These are phyloP conservation scores for Hypomontagnella submonticulosa DNA, from an alignment of 495 filamentous ascomycete species.

Conservation along the genomic window DNA sequence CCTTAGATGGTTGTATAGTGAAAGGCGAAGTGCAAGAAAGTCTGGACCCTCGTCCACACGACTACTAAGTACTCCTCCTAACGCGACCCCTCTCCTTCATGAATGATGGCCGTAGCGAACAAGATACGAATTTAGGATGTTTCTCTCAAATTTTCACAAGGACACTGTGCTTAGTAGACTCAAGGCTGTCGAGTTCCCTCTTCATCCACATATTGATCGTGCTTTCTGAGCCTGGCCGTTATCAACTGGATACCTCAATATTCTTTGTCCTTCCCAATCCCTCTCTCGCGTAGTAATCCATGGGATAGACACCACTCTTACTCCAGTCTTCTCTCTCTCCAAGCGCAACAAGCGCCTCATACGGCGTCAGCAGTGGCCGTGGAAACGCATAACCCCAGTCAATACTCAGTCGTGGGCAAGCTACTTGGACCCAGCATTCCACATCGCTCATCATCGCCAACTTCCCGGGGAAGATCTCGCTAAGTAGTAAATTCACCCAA, in stretches of 20 bases:
- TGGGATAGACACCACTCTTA: slow-evolving; percentile 80
- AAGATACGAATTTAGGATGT: too few relatives aligned
- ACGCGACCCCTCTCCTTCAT: too few relatives aligned
- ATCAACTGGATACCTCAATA: slow-evolving; percentile 34
- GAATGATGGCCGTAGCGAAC: too few relatives aligned
- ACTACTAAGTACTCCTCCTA: too few relatives aligned
- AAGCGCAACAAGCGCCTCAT: slow-evolving; percentile 91
- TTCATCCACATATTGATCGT: too few relatives aligned
- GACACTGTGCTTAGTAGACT: too few relatives aligned
- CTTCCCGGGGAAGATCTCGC: slow-evolving; percentile 96
- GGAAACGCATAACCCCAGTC: slow-evolving; percentile 99
- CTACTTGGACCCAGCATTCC: slow-evolving; percentile 97
- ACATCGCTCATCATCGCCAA: slow-evolving; percentile 91
- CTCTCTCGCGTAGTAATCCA: slow-evolving; percentile 97
- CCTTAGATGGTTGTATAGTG: too few relatives aligned
- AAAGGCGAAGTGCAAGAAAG: too few relatives aligned
- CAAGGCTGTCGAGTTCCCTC: too few relatives aligned
- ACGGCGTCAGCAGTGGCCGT: slow-evolving; percentile 87
- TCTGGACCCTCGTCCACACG: too few relatives aligned
- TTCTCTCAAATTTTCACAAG: too few relatives aligned
- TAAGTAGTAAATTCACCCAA: slow-evolving; percentile 83
- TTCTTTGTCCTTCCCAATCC: slow-evolving; percentile 82
- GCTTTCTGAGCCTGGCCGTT: too few relatives aligned
- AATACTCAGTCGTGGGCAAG: slow-evolving; percentile 93
- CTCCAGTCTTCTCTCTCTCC: slow-evolving; percentile 82